Evolutionary conservation across 2,329 filamentous ascomycete species (phyloP).

Genomic region (Chaetomium olivaceum): DNA sequence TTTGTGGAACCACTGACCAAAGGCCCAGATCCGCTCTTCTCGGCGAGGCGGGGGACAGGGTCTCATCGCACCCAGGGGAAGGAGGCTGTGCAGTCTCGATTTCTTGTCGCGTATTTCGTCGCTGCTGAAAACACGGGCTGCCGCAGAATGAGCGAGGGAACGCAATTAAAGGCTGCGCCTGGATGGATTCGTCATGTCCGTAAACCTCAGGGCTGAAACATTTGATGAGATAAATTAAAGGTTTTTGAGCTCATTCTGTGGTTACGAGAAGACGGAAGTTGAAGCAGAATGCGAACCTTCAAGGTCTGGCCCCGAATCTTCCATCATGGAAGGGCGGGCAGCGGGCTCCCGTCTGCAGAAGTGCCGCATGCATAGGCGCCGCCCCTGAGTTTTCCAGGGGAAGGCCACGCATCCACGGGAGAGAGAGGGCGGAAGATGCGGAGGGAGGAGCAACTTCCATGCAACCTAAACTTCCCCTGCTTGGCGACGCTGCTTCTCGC

Average conservation of each 20-base stretch:
- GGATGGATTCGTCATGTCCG: not conserved
- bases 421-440: constrained; percentile 1
- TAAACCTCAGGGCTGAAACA: not conserved
- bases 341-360: not conserved
- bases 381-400: constrained; percentile 18
- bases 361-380: constrained; percentile 14
- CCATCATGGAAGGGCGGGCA: not conserved
- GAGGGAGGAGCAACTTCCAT: constrained; percentile 5
- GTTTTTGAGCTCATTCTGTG: too few relatives aligned
- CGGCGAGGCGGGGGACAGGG: constrained; percentile 4
- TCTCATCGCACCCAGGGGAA: constrained; percentile 11
- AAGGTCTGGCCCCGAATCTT: not conserved
- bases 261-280: not conserved
- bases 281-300: not conserved
- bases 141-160: not conserved
- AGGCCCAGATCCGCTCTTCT: not conserved
- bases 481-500: constrained; percentile 2
- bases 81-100: constrained; percentile 18
- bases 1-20: not conserved
- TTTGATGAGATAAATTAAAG: not conserved
- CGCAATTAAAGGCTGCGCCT: not conserved
- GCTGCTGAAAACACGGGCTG: not conserved
- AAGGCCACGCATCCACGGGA: not conserved
- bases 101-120: constrained; percentile 7
- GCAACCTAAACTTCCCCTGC: not conserved